Evolutionary conservation across 2,329 filamentous ascomycete genomes (phyloP).

Genomic region (Sodiomyces alkalinus): DNA sequence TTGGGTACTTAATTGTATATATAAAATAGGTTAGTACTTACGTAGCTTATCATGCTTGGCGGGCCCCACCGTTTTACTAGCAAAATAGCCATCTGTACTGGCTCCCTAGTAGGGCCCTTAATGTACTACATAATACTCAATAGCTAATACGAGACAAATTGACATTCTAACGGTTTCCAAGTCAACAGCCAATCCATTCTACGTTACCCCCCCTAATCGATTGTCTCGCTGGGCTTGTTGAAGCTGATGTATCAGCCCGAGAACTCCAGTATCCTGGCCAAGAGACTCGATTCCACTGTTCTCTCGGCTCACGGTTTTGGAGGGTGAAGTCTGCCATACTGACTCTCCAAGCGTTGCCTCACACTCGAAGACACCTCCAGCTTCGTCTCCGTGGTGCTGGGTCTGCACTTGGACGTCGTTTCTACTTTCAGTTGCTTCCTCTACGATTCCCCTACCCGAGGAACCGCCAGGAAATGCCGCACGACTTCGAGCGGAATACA

Average conservation of each 20-base stretch:
- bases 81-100: too few relatives aligned
- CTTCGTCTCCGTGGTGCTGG: conserved; percentile 43
- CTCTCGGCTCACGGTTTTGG: conserved; percentile 33
- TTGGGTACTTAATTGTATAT: too few relatives aligned
- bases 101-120: too few relatives aligned
- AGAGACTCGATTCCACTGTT: conserved; percentile 30
- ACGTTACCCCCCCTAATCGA: conserved; percentile 23
- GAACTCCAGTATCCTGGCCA: conserved; percentile 36
- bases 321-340: conserved; percentile 42
- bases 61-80: too few relatives aligned
- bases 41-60: too few relatives aligned
- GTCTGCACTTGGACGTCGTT: conserved; percentile 18
- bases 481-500: conserved; percentile 25
- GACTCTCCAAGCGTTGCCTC: conserved; percentile 40
- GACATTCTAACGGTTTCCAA: too few relatives aligned
- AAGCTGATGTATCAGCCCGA: conserved; percentile 43
- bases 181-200: too few relatives aligned
- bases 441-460: conserved; percentile 36
- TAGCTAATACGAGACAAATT: too few relatives aligned
- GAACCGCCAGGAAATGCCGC: too few relatives aligned
- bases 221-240: conserved; percentile 40
- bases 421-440: conserved; percentile 37
- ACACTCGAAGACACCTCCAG: conserved; percentile 34
- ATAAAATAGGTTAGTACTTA: too few relatives aligned
- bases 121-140: too few relatives aligned